Percentiles rank a stretch among this genome's conserved stretches.
phyloP scores from a whole-genome alignment of 2,329 filamentous ascomycete species.

The Pseudocercospora ulei region DNA sequence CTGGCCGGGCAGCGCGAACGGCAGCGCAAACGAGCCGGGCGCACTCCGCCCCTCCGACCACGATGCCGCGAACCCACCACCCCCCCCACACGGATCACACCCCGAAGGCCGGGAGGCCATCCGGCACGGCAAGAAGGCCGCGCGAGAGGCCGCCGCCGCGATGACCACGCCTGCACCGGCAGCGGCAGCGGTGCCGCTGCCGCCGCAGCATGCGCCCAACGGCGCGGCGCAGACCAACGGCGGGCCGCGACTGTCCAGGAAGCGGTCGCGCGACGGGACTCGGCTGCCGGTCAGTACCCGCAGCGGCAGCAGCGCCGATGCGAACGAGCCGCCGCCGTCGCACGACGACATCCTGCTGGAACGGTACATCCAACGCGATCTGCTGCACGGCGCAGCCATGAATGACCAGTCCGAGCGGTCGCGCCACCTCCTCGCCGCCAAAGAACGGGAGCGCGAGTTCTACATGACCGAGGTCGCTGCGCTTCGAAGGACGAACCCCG shows the following conservation, averaged over 20 bases:
- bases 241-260: constrained; percentile 42
- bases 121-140: constrained; percentile 51
- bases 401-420: constrained; percentile 40
- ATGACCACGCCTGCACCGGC: constrained; percentile 30
- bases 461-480: constrained; percentile 56
- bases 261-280: constrained; percentile 52
- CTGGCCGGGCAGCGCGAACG: constrained; percentile 15
- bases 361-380: constrained; percentile 56
- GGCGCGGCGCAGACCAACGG: constrained; percentile 39
- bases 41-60: constrained; percentile 23
- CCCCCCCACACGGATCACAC: constrained; percentile 18
- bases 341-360: constrained; percentile 44
- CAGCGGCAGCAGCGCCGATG: constrained; percentile 11
- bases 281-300: constrained; percentile 38
- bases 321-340: constrained; percentile 19
- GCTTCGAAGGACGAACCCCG: constrained; percentile 49
- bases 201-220: constrained; percentile 17
- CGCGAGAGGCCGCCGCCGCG: constrained; percentile 51
- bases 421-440: constrained; percentile 47
- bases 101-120: constrained; percentile 40
- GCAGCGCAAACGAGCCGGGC: constrained; percentile 15
- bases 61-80: constrained; percentile 17
- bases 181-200: too few species aligned
- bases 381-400: constrained; percentile 49
- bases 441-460: constrained; percentile 58